Evolutionary conservation across 2,329 filamentous ascomycete species (phyloP).

Genomic region (Pestalotiopsis fici): DNA sequence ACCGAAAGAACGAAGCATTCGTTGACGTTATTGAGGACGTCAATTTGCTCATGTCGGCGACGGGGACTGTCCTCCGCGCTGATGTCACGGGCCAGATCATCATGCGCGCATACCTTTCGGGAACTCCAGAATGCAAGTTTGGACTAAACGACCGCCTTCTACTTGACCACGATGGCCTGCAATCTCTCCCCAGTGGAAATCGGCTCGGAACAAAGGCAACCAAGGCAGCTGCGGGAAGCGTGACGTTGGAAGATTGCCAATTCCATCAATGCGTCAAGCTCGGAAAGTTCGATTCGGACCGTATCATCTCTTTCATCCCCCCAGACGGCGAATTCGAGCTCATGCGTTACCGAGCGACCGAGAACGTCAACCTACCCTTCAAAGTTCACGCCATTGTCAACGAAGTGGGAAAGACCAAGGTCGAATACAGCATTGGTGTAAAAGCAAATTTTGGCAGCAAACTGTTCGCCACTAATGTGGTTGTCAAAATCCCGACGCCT

Average conservation of each 20-base stretch:
- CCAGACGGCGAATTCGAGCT: conserved; percentile 98
- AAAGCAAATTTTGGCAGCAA: conserved; percentile 96
- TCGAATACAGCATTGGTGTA: conserved; percentile 97
- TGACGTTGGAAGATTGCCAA: conserved; percentile 96
- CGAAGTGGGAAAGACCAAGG: conserved; percentile 93
- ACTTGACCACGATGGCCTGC: conserved; percentile 74
- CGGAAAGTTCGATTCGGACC: conserved; percentile 92
- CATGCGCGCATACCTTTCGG: conserved; percentile 96
- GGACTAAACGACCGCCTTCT: conserved; percentile 94
- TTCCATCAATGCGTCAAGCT: conserved; percentile 99
- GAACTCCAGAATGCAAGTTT: conserved; percentile 98
- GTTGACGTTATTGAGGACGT: conserved; percentile 99
- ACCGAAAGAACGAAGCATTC: conserved; percentile 99
- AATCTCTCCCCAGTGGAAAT: conserved; percentile 72
- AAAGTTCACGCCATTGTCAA: conserved; percentile 99
- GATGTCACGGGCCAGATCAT: conserved; percentile 97
- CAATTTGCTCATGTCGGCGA: conserved; percentile 98
- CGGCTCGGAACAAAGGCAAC: conserved; percentile 83
- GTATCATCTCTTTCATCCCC: conserved; percentile 95
- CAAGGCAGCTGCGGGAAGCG: conserved; percentile 91
- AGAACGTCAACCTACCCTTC: conserved; percentile 98
- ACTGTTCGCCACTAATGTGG: conserved; percentile 94
- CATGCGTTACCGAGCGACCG: conserved; percentile 97
- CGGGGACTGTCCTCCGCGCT: conserved; percentile 88
- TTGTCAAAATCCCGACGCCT: conserved; percentile 91